Base-by-base conservation (phyloP, 2,329 filamentous ascomycete genomes). In the Exserohilum turcica region DNA sequence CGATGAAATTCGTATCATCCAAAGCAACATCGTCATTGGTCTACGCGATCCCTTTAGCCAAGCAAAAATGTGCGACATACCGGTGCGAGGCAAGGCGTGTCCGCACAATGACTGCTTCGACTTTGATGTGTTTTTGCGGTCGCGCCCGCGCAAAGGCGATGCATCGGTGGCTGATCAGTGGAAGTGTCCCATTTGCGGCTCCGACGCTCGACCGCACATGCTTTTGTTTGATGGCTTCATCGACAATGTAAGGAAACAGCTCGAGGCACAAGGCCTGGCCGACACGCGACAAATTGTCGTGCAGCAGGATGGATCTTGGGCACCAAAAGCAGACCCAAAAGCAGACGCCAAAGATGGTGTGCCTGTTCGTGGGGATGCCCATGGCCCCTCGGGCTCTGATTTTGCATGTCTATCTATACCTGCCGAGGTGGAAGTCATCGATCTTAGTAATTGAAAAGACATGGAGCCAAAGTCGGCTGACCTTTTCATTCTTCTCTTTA, bases 91-190 rank as follows among this genome's bases (percentile, higher is more conserved):
- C 21, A 77, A 66, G 6, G 64, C 73, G 3, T 99, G 94, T 71
- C 78, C 78, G 19, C 93, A 99, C 69, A 78, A 88, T 31, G 91
- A 97, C 68, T 96, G 92, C 69, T 97, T 97, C 69, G 93, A 97
- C 70, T 84, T 97, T 6, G 83, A 89, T 16, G 92, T 84, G 0
- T 97, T 91, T 78, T 82, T 99, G 7, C 74, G 79, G 12, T 78
- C 61, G 35, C 72, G 56, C 36, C 54, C 48, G 10, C 52, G 58
- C 12, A 63, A 64, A 13, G 62, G 60, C 12, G 58, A 68, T 32
- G 59, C 46, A 0, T 64, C 72, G 1, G 75, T 82, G 48, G 78
- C 84, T 0, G 90, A 94, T 65, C 84, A 84, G 46, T 97, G 92
- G 92, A 88, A 84, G 58, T 99, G 94, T 65, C 94, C 94, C 0